Percentiles rank a stretch among this genome's conserved stretches.
Conservation (phyloP, 441 rosid species). For the Erodium moschatum region DNA sequence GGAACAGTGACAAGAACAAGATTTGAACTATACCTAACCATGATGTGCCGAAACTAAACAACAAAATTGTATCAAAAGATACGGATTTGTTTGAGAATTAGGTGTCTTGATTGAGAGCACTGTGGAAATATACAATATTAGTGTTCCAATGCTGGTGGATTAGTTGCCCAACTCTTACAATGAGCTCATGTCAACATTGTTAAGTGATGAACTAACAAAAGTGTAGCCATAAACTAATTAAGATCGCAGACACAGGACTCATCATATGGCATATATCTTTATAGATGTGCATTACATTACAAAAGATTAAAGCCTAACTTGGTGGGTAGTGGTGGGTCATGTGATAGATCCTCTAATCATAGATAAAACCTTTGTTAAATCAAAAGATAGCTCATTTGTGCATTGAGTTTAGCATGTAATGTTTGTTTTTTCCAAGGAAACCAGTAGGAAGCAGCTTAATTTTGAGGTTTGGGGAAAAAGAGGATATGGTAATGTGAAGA, state of each 20-base stretch:
- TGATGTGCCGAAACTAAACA: background rate
- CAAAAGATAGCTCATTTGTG: slow-evolving; percentile 18
- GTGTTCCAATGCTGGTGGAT: background rate
- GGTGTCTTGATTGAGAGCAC: background rate
- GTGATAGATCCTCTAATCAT: slow-evolving; percentile 17
- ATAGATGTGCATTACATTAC: slow-evolving; percentile 14
- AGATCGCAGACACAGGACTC: slow-evolving; percentile 3
- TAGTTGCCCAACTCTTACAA: background rate
- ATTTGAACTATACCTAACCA: too few species aligned
- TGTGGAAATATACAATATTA: background rate
- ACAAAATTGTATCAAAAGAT: background rate
- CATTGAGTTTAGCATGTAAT: slow-evolving; percentile 11
- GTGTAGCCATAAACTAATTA: background rate
- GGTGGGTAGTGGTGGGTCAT: slow-evolving; percentile 28
- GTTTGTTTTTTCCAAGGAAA: slow-evolving; percentile 19
- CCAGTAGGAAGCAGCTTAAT: background rate
- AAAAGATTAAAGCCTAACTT: background rate
- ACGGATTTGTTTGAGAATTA: background rate
- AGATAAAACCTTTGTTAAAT: slow-evolving; percentile 6
- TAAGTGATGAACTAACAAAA: background rate
- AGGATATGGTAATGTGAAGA: slow-evolving; percentile 10
- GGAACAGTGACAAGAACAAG: too few species aligned
- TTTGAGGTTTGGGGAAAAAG: background rate
- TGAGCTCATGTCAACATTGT: background rate
- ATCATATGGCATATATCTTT: slow-evolving; percentile 19